These are phyloP conservation scores for Pachyrhizus erosus DNA, from an alignment of 306 rosid species.

Conservation along the genomic window DNA sequence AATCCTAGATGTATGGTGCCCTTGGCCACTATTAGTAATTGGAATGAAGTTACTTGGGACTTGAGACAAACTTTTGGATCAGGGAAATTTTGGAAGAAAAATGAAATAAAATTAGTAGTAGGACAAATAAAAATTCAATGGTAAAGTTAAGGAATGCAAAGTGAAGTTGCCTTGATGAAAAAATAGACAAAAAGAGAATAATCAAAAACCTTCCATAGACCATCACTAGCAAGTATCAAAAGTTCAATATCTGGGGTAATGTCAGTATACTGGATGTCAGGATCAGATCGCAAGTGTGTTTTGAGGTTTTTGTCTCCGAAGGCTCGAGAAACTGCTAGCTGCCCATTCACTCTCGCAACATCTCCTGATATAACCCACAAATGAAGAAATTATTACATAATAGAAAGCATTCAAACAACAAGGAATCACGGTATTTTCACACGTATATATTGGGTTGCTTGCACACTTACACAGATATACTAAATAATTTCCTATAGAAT, in stretches of 20 bases:
- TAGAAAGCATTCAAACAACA: conserved; percentile 6
- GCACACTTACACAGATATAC: too few species aligned
- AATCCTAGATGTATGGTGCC: conserved; percentile 9
- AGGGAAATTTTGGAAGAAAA: background rate
- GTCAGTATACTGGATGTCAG: conserved; percentile 60
- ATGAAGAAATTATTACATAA: conserved; percentile 24
- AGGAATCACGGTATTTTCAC: background rate
- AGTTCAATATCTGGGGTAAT: conserved; percentile 57
- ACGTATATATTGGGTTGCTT: background rate
- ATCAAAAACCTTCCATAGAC: conserved; percentile 78
- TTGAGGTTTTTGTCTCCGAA: conserved; percentile 96
- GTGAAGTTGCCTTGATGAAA: background rate
- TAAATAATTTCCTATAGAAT: background rate
- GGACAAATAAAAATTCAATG: background rate
- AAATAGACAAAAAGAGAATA: conserved; percentile 26
- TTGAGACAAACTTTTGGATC: background rate
- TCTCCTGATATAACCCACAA: conserved; percentile 62
- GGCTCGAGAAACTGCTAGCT: conserved; percentile 92
- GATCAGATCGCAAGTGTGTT: conserved; percentile 82
- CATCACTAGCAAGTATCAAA: conserved; percentile 85
- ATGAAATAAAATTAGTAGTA: background rate
- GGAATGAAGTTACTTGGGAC: background rate
- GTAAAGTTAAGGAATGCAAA: background rate
- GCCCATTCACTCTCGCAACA: conserved; percentile 92
- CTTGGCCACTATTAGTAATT: background rate